Evolutionary conservation across 495 filamentous ascomycete genomes (phyloP), one percentile per base, ranked within the genome.

Genomic region (Hypoxylon rickii): DNA sequence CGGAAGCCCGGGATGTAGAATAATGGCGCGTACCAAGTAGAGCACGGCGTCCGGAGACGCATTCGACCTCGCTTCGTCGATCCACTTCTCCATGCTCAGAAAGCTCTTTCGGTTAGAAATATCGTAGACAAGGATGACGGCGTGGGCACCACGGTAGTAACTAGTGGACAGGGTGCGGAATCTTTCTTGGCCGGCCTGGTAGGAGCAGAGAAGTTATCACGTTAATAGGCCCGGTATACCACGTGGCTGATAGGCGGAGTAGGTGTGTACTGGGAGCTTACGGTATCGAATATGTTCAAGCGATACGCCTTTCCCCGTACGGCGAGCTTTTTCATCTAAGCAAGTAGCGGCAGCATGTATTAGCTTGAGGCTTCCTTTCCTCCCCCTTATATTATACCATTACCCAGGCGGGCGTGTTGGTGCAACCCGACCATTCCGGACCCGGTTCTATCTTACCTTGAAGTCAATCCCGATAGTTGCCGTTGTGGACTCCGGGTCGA

Each of bases 391-490:
- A 19, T 2, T 17, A 3, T 34, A 20, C n/a, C n/a, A n/a, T n/a
- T n/a, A n/a, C n/a, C n/a, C n/a, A n/a, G n/a, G n/a, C n/a, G n/a
- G n/a, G n/a, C n/a, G n/a, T n/a, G n/a, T n/a, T n/a, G 6, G 26
- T 22, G 15, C 15, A 8, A 12, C 11, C 1, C 11, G 21, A 19
- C 15, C 17, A 11, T 15, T n/a, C 15, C 13, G 10, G 19, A 8
- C 3, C 5, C 2, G 3, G 7, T 1, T 39, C 22, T 16, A 20
- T 31, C 53, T 63, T 46, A 82, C 81, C 72, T 83, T 82, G 69
- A 83, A 85, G 56, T 85, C 82, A 42, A 85, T 79, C 18, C 82
- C 82, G 54, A 85, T 84, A 1, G 82, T 85, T 17, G 82, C 79
- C 40, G 78, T 76, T 10, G 80, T 74, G 24, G 70, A 76, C 51